Base-by-base conservation (phyloP, 805 yeast genomes). In the Scheffersomyces spartinae region DNA sequence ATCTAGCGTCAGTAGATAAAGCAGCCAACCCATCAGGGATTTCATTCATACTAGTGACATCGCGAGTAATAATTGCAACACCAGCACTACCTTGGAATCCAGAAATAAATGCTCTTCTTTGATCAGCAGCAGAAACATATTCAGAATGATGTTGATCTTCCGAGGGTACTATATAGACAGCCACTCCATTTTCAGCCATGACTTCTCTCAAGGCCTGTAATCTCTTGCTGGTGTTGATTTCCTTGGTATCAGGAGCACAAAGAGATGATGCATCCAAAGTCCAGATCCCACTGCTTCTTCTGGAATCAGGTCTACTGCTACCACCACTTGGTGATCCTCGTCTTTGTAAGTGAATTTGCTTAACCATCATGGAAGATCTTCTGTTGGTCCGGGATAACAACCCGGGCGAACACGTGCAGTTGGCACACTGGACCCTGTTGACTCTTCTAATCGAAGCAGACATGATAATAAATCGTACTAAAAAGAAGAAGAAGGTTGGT, bases 61-160 rank as follows among this genome's bases (percentile, higher is more conserved):
- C 52, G n/a, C n/a, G n/a, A 16, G 94, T 75, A 11, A 88, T 65
- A n/a, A 91, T 67, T 1, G 95, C 96, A 13, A 83, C 59, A 13
- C 97, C 98, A 2, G 96, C 94, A 25, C 88, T 75, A 1, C 97
- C 98, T 8, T 88, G 78, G 54, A 88, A 88, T 0, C 85, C 96
- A 5, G 86, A 68, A 15, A 88, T 78, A 40, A 66, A 88, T 28
- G 71, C 78, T 30, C 96, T 64, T 39, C 95, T 70, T 45, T 78
- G 82, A 48, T 88, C 97, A 9, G 77, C 71, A 2, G 66, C 55
- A 0, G 91, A 68, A 6, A 88, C 88, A 41, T 86, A 86, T 54
- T 88, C 98, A 15, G 86, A 74, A 49, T 80, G 88, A 49, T 88
- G 98, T 40, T 82, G 94, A 46, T 88, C 98, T 47, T 84, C 95